phyloP scores from a whole-genome alignment of 2,329 filamentous ascomycete species.

The Phoma sp. region DNA sequence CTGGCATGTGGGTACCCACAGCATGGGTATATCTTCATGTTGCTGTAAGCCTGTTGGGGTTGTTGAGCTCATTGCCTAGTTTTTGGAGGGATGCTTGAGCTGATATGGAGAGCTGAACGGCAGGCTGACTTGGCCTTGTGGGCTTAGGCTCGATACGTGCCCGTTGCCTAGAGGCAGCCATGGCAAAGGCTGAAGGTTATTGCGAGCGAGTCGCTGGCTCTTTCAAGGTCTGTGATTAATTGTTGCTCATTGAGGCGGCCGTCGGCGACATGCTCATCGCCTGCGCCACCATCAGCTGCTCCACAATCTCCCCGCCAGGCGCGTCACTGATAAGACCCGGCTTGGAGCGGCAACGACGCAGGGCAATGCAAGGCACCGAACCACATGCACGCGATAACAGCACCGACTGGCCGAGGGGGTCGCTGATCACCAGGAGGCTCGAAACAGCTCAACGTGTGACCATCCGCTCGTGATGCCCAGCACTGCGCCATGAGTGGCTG shows the following conservation, averaged over 20 bases:
- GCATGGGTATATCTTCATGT: too few species aligned
- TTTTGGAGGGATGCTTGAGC: too few species aligned
- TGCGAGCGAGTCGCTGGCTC: too few species aligned
- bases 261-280: conserved; percentile 6
- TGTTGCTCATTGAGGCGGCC: conserved; percentile 1
- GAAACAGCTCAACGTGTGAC: conserved; percentile 41
- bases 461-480: conserved; percentile 27
- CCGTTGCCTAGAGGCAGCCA: too few species aligned
- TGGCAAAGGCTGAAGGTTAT: too few species aligned
- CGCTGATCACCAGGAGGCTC: conserved; percentile 44
- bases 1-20: too few species aligned
- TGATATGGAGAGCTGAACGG: too few species aligned
- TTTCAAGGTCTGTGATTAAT: too few species aligned
- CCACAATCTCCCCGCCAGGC: conserved; percentile 15
- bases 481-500: conserved; percentile 46
- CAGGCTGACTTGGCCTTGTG: too few species aligned
- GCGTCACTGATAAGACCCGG: conserved; percentile 15
- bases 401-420: conserved; percentile 33
- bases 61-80: too few species aligned
- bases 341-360: conserved; percentile 17
- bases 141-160: too few species aligned
- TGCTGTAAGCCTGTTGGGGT: too few species aligned
- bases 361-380: conserved; percentile 20
- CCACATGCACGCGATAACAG: conserved; percentile 15
- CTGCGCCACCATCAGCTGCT: conserved; percentile 1